Evolutionary conservation across 371 early-diverging fungal species (phyloP), one percentile per base, ranked within the genome.

Genomic region (Zychaea mexicana): DNA sequence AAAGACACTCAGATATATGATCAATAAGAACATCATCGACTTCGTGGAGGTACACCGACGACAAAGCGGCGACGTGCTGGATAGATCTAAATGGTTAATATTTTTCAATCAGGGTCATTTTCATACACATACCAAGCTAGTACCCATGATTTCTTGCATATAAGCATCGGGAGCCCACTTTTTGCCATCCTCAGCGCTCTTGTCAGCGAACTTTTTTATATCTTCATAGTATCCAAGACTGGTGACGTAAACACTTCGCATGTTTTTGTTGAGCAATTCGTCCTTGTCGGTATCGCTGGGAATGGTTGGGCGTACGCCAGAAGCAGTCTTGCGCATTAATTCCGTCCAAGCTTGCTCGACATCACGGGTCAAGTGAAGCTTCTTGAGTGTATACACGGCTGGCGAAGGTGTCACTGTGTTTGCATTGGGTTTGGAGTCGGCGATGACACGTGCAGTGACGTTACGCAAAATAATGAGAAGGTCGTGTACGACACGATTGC

Each of bases 81-180:
- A 49, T 42, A 5, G 4, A 2, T 17, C n/a, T n/a, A n/a, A n/a
- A n/a, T n/a, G n/a, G n/a, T n/a, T n/a, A n/a, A n/a, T n/a, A n/a
- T n/a, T n/a, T n/a, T n/a, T n/a, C n/a, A n/a, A n/a, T n/a, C n/a
- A n/a, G n/a, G n/a, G n/a, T n/a, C n/a, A n/a, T n/a, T n/a, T n/a
- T n/a, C n/a, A n/a, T n/a, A n/a, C n/a, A 60, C 77, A 69, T 76
- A 87, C 88, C 83, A 88, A 73, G 32, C 87, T 85, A 22, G 82
- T 77, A 5, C 83, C 85, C 85, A 86, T 83, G 61, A 88, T 86
- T 57, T 86, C 87, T 45, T 78, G 81, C 73, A 82, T 83, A 36
- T 86, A 88, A 32, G 83, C 80, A 61, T 85, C 84, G n/a, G 74
- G 71, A 5, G 82, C 74, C 73, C 76, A 76, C 32, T 72, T 76